phyloP scores from a whole-genome alignment of 1,284 basidiomycete species.

The Takashimella tepidaria region DNA sequence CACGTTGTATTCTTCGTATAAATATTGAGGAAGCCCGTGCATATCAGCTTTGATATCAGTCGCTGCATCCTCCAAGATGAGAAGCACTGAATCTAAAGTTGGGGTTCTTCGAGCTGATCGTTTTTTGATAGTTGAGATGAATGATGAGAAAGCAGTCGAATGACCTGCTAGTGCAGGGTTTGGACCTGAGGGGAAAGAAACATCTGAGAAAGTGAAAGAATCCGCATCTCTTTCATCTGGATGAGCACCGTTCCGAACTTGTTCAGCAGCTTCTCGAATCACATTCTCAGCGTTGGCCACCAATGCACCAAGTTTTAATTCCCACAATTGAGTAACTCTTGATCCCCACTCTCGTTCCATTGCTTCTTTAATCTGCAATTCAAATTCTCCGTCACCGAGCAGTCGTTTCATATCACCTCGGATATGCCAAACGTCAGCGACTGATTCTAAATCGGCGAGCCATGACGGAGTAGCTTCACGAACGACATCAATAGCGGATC shows the following conservation, averaged over 20 bases:
- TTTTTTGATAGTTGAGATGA: slow-evolving; percentile 33
- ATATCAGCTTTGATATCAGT: slow-evolving; percentile 34
- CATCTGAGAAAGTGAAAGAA: slow-evolving; percentile 36
- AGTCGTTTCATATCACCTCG: slow-evolving; percentile 18
- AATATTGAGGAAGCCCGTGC: slow-evolving; percentile 18
- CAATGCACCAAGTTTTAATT: slow-evolving; percentile 28
- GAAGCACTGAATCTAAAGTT: slow-evolving; percentile 34
- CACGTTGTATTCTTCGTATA: slow-evolving; percentile 22
- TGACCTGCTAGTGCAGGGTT: slow-evolving; percentile 15
- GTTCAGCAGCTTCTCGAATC: slow-evolving; percentile 22
- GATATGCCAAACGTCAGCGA: slow-evolving; percentile 42
- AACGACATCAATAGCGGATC: slow-evolving; percentile 22
- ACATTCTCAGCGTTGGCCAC: slow-evolving; percentile 18
- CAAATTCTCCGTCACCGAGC: slow-evolving; percentile 25
- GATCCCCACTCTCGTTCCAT: slow-evolving; percentile 39
- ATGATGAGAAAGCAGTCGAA: slow-evolving; percentile 27
- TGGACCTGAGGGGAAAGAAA: slow-evolving; percentile 31
- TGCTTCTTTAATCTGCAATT: slow-evolving; percentile 20
- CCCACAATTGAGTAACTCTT: slow-evolving; percentile 43
- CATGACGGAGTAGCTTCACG: slow-evolving; percentile 29
- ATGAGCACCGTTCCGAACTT: slow-evolving; percentile 19
- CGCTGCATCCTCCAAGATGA: slow-evolving; percentile 29
- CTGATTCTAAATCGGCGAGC: slow-evolving; percentile 31
- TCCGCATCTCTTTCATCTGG: slow-evolving; percentile 30
- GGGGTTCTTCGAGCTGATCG: slow-evolving; percentile 37